Base-by-base conservation (phyloP, 805 yeast species). In the Candida ipomoeae region DNA sequence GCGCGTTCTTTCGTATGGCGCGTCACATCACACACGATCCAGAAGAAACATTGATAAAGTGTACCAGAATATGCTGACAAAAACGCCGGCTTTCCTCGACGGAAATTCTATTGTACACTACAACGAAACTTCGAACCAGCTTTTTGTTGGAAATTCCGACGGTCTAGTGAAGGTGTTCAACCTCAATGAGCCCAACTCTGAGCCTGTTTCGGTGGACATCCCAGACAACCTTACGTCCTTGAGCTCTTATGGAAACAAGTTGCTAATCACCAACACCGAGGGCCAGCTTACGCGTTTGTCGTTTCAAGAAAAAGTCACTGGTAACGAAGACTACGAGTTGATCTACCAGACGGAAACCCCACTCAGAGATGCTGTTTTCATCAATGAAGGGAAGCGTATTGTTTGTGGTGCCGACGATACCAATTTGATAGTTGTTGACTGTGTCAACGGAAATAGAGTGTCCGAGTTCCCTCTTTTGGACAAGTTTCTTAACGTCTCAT, bases 371-470 rank as follows among this genome's bases (percentile, higher is more conserved):
- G 74, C 80, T 6, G 69, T 68, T 13, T 78, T 82, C 58, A 79
- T 84, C 20, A 87, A 85, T 56, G 80, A 78, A 46, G 89, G 86
- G 0, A 75, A 78, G 34, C 70, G 80, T 61, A 70, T 76, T 1
- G 70, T 82, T 1, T 75, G 82, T 52, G 90, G 85, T 23, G 91
- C 92, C 37, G 87, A 85, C 55, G 86, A 82, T 54, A 76, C 78
- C 40, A 81, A 81, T 49, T 64, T 86, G 39, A 69, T 72, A 2
- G 60, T 85, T 3, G 62, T 83, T 1, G 81, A 78, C 46, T 41
- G 56, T 21, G 56, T 75, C 35, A 59, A 60, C 20, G 68, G 69
- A 13, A 69, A 69, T 35, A 41, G 48, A 13, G 62, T 66, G 14
- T 61, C 64, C 13, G 69, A 63, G 33, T 63, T 74, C 35, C 67